Percentiles rank a stretch among this genome's conserved stretches.
Conservation (phyloP, 495 filamentous ascomycete species). For the Neurospora terricola region DNA sequence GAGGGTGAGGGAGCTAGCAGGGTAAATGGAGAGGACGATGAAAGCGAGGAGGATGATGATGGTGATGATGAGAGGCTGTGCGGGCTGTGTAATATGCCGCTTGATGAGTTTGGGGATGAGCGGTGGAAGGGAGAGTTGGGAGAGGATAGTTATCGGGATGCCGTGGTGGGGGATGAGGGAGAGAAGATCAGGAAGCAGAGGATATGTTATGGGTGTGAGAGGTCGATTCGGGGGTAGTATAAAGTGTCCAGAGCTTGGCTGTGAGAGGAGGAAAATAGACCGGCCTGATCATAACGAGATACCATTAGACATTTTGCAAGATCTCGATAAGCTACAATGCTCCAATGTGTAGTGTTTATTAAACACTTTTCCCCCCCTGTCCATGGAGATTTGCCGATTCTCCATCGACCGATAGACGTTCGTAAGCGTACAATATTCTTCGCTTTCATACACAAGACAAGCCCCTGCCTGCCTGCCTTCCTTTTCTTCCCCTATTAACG, state of each 20-base stretch:
- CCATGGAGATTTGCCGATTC: background rate
- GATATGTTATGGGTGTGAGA: slow-evolving; percentile 46
- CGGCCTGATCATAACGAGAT: background rate
- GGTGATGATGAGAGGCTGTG: slow-evolving; percentile 16
- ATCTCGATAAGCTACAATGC: background rate
- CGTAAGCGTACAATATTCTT: background rate
- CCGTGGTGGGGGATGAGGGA: background rate
- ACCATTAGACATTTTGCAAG: background rate
- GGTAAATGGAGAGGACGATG: background rate
- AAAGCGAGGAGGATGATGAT: background rate
- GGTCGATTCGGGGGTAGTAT: slow-evolving; percentile 29
- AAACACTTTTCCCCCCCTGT: background rate
- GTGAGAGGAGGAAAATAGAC: background rate
- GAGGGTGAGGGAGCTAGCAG: background rate
- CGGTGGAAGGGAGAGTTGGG: slow-evolving; percentile 43
- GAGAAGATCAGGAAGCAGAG: slow-evolving; percentile 3
- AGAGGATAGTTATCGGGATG: background rate
- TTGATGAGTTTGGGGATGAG: slow-evolving; percentile 36
- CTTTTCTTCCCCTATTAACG: background rate
- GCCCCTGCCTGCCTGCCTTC: background rate
- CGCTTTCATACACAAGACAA: background rate
- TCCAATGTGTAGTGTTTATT: background rate
- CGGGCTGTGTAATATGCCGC: slow-evolving; percentile 41
- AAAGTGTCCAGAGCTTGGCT: background rate
- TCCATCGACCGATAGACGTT: background rate